phyloP scores from a whole-genome alignment of 495 filamentous ascomycete genomes.

The Penicillium steckii region DNA sequence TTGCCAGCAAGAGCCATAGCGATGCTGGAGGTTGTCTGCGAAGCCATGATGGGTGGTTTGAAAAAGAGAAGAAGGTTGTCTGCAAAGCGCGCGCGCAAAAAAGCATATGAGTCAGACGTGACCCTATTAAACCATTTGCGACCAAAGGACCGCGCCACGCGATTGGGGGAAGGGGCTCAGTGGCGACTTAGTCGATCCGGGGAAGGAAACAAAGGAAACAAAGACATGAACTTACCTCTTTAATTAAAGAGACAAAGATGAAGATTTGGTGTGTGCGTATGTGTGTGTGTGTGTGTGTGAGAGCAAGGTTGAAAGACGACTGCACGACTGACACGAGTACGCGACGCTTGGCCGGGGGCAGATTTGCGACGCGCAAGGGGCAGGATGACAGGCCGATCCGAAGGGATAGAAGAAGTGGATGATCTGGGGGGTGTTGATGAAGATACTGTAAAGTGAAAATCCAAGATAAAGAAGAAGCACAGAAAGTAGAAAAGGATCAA shows the following conservation, averaged over 20 bases:
- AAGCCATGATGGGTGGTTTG: constrained; percentile 42
- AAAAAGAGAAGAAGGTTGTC: constrained; percentile 2
- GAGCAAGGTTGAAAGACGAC: neutral
- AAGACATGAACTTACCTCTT: constrained; percentile 20
- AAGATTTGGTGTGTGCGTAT: neutral
- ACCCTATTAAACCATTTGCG: constrained; percentile 5
- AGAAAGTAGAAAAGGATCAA: neutral
- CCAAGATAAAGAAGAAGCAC: neutral
- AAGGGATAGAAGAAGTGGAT: too few species aligned
- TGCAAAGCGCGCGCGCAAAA: constrained; percentile 7
- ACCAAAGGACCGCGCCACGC: constrained; percentile 20
- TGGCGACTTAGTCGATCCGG: constrained; percentile 16
- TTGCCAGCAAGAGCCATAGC: constrained; percentile 64
- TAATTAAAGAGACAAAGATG: constrained; percentile 16
- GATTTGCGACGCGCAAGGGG: constrained; percentile 3
- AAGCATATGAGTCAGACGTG: constrained; percentile 28
- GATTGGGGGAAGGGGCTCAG: constrained; percentile 12
- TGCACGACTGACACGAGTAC: neutral
- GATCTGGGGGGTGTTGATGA: neutral
- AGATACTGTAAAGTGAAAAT: neutral
- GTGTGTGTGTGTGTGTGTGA: neutral
- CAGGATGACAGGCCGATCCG: too few species aligned
- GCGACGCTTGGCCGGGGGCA: constrained; percentile 1
- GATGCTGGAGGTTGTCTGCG: constrained; percentile 54
- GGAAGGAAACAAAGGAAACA: neutral